These are phyloP conservation scores for Solanum megistacrolobum DNA, from an alignment of 257 asterid genomes.

Conservation along the genomic window DNA sequence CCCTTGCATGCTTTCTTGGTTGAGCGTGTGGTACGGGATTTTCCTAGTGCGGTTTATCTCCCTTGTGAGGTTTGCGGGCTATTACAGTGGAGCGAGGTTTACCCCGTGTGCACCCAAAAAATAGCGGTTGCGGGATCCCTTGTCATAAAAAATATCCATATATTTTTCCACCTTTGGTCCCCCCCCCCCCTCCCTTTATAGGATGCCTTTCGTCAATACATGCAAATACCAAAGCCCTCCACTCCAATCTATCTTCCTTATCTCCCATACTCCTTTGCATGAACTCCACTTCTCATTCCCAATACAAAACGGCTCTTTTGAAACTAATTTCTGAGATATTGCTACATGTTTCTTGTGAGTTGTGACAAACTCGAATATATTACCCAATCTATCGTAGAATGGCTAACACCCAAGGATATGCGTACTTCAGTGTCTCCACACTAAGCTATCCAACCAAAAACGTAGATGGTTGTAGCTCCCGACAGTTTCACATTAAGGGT, in stretches of 20 bases:
- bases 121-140: background rate
- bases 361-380: background rate
- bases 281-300: background rate
- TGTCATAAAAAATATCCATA: background rate
- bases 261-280: background rate
- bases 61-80: background rate
- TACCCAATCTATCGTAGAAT: background rate
- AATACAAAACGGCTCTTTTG: background rate
- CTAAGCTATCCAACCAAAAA: background rate
- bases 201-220: background rate
- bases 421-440: background rate
- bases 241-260: background rate
- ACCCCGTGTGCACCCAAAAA: background rate
- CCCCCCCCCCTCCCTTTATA: no score
- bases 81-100: background rate
- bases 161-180: background rate
- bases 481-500: background rate
- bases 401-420: background rate
- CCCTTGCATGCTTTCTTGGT: background rate
- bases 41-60: background rate
- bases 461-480: background rate
- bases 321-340: background rate
- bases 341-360: background rate
- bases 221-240: background rate
- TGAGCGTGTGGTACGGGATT: background rate